Evolutionary conservation across 768 basidiomycete species (phyloP).

Genomic region (Rhodotorula graminis): DNA sequence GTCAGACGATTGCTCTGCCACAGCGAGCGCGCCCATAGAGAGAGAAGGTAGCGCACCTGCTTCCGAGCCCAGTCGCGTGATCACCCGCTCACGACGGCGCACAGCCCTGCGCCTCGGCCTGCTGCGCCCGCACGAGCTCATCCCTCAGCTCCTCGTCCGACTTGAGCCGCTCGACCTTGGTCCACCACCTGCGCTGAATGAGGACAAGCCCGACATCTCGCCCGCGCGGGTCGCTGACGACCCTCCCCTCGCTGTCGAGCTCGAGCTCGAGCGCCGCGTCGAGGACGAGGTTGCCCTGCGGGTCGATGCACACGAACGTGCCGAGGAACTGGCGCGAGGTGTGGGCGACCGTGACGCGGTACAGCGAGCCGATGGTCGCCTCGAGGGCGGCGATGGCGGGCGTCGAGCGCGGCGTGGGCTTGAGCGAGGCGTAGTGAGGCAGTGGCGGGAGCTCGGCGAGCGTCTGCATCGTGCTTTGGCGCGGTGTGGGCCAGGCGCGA

Average conservation of each 20-base stretch:
- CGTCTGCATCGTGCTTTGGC: neutral
- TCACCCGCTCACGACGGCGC: slow-evolving; percentile 11
- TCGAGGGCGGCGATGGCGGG: slow-evolving; percentile 9
- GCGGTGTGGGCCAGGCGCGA: neutral
- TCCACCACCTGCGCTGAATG: slow-evolving; percentile 20
- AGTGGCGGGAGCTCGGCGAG: neutral
- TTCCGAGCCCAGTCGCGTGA: too few species aligned
- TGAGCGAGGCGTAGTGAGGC: slow-evolving; percentile 4
- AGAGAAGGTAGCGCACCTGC: too few species aligned
- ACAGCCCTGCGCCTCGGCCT: slow-evolving; percentile 5
- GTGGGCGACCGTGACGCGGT: slow-evolving; percentile 13
- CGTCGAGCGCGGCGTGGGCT: slow-evolving; percentile 1
- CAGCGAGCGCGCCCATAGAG: too few species aligned
- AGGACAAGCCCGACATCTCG: slow-evolving; percentile 27
- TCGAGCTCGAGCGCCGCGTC: slow-evolving; percentile 19
- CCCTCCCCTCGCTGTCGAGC: neutral
- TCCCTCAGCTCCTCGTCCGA: slow-evolving; percentile 4
- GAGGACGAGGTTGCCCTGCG: slow-evolving; percentile 30
- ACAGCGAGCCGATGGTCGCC: slow-evolving; percentile 4
- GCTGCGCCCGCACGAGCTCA: neutral
- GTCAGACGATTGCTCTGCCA: too few species aligned
- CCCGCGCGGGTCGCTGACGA: slow-evolving; percentile 1
- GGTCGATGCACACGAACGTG: slow-evolving; percentile 23
- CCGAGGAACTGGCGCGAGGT: slow-evolving; percentile 21
- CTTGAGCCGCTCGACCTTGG: slow-evolving; percentile 12